phyloP scores from a whole-genome alignment of 441 rosid genomes.

The Pelargonium fulgidum region DNA sequence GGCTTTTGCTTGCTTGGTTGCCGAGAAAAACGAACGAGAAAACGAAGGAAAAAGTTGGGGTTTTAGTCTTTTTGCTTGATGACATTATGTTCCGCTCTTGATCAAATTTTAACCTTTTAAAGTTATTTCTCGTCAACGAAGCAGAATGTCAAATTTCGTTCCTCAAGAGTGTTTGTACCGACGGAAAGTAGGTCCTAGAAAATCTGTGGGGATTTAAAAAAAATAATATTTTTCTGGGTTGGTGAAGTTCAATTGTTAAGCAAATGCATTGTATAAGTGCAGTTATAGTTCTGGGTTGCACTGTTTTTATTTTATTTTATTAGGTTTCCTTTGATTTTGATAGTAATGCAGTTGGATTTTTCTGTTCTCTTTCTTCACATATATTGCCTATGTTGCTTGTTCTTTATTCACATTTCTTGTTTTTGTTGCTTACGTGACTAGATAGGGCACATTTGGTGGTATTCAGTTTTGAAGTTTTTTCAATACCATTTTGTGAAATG shows the following conservation, averaged over 20 bases:
- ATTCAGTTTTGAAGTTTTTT: background rate
- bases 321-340: background rate
- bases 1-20: background rate
- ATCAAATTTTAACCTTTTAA: background rate
- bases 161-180: background rate
- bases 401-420: background rate
- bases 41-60: background rate
- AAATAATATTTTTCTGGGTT: background rate
- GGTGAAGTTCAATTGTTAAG: background rate
- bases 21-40: slow-evolving; percentile 1
- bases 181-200: background rate
- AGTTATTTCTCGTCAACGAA: background rate
- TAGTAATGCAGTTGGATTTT: background rate
- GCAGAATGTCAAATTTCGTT: background rate
- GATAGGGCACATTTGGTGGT: background rate
- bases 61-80: background rate
- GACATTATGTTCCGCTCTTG: background rate
- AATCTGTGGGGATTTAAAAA: background rate
- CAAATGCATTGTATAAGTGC: background rate
- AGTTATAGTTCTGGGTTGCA: background rate
- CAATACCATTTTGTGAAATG: background rate
- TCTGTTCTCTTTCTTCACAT: background rate
- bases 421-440: background rate
- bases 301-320: background rate
- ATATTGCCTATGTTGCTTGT: background rate